A percentile compares a stretch with the other conserved stretches of the same genome.
These are phyloP conservation scores for Mallotus nudiflorus DNA, from an alignment of 345 rosid species.

Conservation along the genomic window DNA sequence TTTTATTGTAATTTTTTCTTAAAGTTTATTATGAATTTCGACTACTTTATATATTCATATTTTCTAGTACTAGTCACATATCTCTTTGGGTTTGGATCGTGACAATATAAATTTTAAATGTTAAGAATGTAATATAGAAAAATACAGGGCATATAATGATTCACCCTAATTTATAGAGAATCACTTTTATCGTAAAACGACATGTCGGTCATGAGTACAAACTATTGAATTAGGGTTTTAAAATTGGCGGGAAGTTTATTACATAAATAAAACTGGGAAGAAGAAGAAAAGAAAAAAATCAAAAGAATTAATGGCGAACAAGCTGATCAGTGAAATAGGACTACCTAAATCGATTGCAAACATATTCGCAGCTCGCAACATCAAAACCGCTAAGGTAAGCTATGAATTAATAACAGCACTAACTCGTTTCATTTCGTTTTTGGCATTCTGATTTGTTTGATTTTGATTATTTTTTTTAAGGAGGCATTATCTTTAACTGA, in stretches of 20 bases:
- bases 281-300: background rate
- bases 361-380: constrained; percentile 74
- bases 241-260: background rate
- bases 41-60: too few relatives aligned
- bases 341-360: constrained; percentile 55
- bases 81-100: too few relatives aligned
- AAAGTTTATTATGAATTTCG: too few relatives aligned
- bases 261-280: background rate
- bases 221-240: background rate
- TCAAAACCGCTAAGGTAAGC: constrained; percentile 63
- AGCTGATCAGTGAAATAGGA: constrained; percentile 58
- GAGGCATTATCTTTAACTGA: constrained; percentile 75
- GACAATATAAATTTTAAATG: too few relatives aligned
- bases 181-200: too few relatives aligned
- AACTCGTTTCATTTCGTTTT: background rate
- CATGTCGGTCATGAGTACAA: too few relatives aligned
- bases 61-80: too few relatives aligned
- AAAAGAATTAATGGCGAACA: constrained; percentile 56
- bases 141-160: too few relatives aligned
- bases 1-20: too few relatives aligned
- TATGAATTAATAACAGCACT: background rate
- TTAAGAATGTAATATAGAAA: too few relatives aligned
- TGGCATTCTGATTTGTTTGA: background rate
- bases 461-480: constrained; percentile 19
- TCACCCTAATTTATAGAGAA: too few relatives aligned